Conservation (phyloP, 495 filamentous ascomycete species). For the Aspergillus funiculosus region DNA sequence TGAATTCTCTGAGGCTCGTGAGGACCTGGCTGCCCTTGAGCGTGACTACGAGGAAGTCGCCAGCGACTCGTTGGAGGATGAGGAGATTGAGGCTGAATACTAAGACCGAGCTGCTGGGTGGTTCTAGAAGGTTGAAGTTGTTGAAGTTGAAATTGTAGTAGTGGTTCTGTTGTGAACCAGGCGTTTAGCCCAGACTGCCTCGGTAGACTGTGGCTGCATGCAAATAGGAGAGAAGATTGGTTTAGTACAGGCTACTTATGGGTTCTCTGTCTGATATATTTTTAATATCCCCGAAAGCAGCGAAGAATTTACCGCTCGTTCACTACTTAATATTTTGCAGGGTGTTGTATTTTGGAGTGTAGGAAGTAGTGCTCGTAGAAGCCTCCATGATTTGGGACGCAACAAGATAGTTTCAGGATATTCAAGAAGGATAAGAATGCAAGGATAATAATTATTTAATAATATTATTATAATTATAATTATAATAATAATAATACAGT, state of each 20-base stretch:
- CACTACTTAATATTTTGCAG: conserved; percentile 4
- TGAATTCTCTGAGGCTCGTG: conserved; percentile 97
- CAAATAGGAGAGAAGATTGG: conserved; percentile 43
- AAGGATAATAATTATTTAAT: no score
- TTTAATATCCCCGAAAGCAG: conserved; percentile 46
- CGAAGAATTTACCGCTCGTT: conserved; percentile 43
- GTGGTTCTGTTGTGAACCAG: conserved; percentile 25
- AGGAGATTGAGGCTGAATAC: conserved; percentile 91
- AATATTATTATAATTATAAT: no score
- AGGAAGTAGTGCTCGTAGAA: neutral
- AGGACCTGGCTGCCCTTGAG: conserved; percentile 96
- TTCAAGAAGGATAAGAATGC: no score
- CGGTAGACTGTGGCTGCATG: conserved; percentile 29
- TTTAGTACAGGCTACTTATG: conserved; percentile 35
- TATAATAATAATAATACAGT: no score
- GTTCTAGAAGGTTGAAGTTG: conserved; percentile 1
- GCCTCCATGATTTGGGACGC: no score
- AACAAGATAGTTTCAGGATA: no score
- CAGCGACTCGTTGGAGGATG: conserved; percentile 87
- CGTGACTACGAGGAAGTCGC: conserved; percentile 99
- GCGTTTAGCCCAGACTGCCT: conserved; percentile 23
- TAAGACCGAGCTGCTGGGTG: conserved; percentile 46
- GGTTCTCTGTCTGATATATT: conserved; percentile 45
- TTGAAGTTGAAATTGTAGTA: conserved; percentile 9
- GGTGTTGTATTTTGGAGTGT: conserved; percentile 2